Evolutionary conservation across 169 alveolate genomes (phyloP), one percentile per base, ranked within the genome.

Genomic region (Plasmodium reichenowi): DNA sequence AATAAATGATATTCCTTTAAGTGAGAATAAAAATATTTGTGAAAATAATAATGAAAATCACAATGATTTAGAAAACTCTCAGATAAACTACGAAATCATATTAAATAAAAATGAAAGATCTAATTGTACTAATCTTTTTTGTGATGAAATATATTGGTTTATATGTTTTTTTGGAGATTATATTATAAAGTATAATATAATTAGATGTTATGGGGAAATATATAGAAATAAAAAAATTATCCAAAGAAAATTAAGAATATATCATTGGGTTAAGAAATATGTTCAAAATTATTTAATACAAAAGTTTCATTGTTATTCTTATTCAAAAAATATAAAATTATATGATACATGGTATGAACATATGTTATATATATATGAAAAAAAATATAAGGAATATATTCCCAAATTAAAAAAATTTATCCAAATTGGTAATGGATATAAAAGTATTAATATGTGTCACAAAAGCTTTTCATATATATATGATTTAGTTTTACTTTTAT

Each of bases 391-490:
- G n/a, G 26, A 63, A 73, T 59, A 12, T 72, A 24, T 38, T 45
- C 52, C 45, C 17, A 83, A 45, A 15, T 70, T 59, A 68, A 70
- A 70, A 70, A 83, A 72, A 22, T 67, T 54, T 50, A 71, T 73
- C 10, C 68, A 83, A 83, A 32, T 83, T 83, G 85, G 91, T 56
- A 68, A 45, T 48, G 91, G 91, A 12, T 83, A 56, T 83, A 83
- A 83, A 83, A 54, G 70, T 83, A 48, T 71, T 15, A 67, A 58
- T 22, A 70, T 83, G 85, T 83, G 72, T 10, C 15, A 58, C n/a
- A 67, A 76, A 70, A 62, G 70, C n/a, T 83, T 43, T 83, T 70
- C 91, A 13, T 83, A 70, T 48, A 70, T 83, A 43, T 83, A 83
- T 45, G 91, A 83, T 68, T 72, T 83, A 58, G 47, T 70, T 43